Base-by-base conservation (phyloP, 768 basidiomycete species). In the Phylloporus sp. region DNA sequence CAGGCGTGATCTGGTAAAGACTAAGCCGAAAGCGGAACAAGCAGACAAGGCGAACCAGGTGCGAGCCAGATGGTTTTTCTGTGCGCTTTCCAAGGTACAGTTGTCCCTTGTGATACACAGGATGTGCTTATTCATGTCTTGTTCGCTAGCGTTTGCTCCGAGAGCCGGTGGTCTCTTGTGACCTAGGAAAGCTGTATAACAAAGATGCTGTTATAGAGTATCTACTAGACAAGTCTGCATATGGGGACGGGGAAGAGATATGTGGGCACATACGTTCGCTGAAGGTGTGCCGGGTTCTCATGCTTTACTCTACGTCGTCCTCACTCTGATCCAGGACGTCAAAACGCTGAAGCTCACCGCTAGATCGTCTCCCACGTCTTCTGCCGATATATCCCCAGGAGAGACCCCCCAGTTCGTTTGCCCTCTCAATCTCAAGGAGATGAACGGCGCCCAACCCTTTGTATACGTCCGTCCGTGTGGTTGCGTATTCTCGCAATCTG, bases 201-300 rank as follows among this genome's bases (percentile, higher is more conserved):
- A 97, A 95, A 65, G 95, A 95, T 60, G 82, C 95, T 1, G 75
- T 99, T 24, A 80, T 99, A 35, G 91, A 97, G 67, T 95, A 85
- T 70, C 76, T 97, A 28, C 72, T 98, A 15, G 89, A 95, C 67
- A 84, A 82, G 59, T 72, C 80, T 4, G 77, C 84, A 3, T 95
- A 93, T 66, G 92, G 95, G 6, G 97, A 98, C 57, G 95, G 93
- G 0, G 86, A 88, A 58, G 80, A 82, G 54, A 95, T 97, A 62
- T 97, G 95, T 64, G 89, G 94, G 3, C 91, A 98, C 70, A 85
- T 98, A 36, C 79, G 88, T 52, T 87, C 87, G 16, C 66, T 97
- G 38, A 97, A 95, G 82, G 94, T 94, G 60, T 53, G 84, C 70
- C 4, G 6, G 7, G 12, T 34, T 16, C 22, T 26, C 39, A 8